phyloP scores from a whole-genome alignment of 139 green algal genomes.

The Chlorella sorokiniana region DNA sequence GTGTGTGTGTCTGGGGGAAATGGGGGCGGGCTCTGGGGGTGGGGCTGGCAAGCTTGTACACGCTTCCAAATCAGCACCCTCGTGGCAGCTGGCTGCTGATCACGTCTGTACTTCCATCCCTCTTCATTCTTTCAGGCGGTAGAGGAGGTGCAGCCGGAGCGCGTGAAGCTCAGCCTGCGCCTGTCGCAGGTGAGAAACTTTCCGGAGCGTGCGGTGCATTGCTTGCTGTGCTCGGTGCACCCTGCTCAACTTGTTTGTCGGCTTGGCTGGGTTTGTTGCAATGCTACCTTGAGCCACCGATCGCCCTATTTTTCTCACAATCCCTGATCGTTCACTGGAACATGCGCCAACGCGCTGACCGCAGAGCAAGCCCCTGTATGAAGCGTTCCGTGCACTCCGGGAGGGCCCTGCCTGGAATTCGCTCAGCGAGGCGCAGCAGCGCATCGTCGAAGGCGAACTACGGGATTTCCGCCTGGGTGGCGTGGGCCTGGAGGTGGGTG shows the following conservation, averaged over 20 bases:
- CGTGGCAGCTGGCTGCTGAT: neutral
- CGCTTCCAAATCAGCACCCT: too few species aligned
- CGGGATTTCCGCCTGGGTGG: conserved; percentile 90
- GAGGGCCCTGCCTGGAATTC: conserved; percentile 62
- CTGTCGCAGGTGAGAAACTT: conserved; percentile 85
- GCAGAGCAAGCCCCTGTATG: conserved; percentile 4
- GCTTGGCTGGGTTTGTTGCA: neutral
- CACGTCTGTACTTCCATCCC: neutral
- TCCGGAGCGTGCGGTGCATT: too few species aligned
- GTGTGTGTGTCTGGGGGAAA: neutral
- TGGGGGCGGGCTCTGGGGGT: neutral
- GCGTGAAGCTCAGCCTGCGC: conserved; percentile 84
- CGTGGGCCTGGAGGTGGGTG: conserved; percentile 81
- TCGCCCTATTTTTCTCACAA: neutral
- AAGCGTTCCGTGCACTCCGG: too few species aligned
- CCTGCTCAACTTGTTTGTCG: neutral
- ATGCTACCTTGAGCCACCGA: too few species aligned
- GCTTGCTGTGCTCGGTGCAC: neutral
- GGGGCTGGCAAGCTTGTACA: neutral
- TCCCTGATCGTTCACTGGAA: too few species aligned
- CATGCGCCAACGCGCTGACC: too few species aligned
- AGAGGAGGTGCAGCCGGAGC: conserved; percentile 94
- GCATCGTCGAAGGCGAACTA: conserved; percentile 84
- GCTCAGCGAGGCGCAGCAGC: conserved; percentile 77
- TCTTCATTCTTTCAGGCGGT: conserved; percentile 58